Conservation (phyloP, 225 moss, liverwort and hornwort genomes). For the Ulota crispa region DNA sequence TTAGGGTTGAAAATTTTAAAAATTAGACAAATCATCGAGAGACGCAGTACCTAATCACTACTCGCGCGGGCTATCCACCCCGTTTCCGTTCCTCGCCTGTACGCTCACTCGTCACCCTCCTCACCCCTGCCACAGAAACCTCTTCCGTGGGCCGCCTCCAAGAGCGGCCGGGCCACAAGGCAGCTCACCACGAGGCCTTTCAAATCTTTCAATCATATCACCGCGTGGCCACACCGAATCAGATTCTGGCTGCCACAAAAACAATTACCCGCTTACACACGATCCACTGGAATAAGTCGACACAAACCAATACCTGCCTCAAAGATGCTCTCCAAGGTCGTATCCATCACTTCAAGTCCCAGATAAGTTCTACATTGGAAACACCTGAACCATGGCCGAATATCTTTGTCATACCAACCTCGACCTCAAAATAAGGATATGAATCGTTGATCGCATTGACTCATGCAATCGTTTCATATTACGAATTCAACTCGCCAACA, state of each 20-base stretch:
- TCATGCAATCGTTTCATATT: not conserved
- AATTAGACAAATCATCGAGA: too few relatives aligned
- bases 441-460: not conserved
- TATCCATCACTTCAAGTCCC: not conserved
- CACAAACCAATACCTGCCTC: not conserved
- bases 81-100: not conserved
- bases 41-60: slow-evolving; percentile 27
- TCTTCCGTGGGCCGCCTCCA: not conserved
- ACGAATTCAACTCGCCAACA: not conserved
- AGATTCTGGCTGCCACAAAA: not conserved
- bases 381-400: not conserved
- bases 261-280: slow-evolving; percentile 10
- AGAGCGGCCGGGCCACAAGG: not conserved
- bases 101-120: not conserved
- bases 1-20: not conserved
- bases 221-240: not conserved
- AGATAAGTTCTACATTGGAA: not conserved
- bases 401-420: not conserved
- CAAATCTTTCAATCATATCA: slow-evolving; percentile 13
- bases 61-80: slow-evolving; percentile 14
- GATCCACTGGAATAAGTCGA: not conserved
- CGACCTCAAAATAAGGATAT: not conserved
- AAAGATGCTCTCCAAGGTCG: not conserved
- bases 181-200: slow-evolving; percentile 12
- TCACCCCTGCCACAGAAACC: slow-evolving; percentile 20